These are phyloP conservation scores for Globisporangium barbulae DNA, from an alignment of 352 stramenopile species.

Conservation along the genomic window DNA sequence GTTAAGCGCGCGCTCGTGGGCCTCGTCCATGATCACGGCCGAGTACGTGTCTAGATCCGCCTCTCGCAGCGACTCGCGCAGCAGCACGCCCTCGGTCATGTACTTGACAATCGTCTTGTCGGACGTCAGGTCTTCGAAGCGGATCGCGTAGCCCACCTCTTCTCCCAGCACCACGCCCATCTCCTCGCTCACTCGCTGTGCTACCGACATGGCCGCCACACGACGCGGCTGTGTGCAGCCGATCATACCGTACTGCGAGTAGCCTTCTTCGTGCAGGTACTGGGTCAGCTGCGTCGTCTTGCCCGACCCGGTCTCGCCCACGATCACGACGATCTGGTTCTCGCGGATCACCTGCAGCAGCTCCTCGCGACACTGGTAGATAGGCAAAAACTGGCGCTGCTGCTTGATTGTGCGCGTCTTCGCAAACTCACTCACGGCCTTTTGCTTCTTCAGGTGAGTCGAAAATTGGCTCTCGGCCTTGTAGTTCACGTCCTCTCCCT, in stretches of 20 bases:
- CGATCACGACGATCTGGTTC: slow-evolving; percentile 98
- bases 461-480: slow-evolving; percentile 95
- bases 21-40: slow-evolving; percentile 93
- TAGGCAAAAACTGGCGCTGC: slow-evolving; percentile 95
- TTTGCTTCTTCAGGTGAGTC: slow-evolving; percentile 91
- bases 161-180: slow-evolving; percentile 93
- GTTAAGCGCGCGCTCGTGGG: slow-evolving; percentile 93
- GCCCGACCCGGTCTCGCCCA: slow-evolving; percentile 96
- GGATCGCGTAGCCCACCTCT: slow-evolving; percentile 91
- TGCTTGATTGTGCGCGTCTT: slow-evolving; percentile 95
- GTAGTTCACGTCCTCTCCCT: slow-evolving; percentile 83
- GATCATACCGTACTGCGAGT: slow-evolving; percentile 89
- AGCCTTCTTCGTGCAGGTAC: slow-evolving; percentile 91
- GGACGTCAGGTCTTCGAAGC: slow-evolving; percentile 93
- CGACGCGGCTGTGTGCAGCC: slow-evolving; percentile 97
- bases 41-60: slow-evolving; percentile 85
- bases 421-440: slow-evolving; percentile 93
- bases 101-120: slow-evolving; percentile 98
- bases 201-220: slow-evolving; percentile 98
- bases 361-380: slow-evolving; percentile 94
- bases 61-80: slow-evolving; percentile 93
- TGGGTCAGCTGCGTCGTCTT: slow-evolving; percentile 99
- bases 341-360: slow-evolving; percentile 96
- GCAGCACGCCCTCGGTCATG: slow-evolving; percentile 90
- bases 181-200: slow-evolving; percentile 97